phyloP scores from a whole-genome alignment of 1,139 yeast genomes.

The Scheffersomyces illinoinensis region DNA sequence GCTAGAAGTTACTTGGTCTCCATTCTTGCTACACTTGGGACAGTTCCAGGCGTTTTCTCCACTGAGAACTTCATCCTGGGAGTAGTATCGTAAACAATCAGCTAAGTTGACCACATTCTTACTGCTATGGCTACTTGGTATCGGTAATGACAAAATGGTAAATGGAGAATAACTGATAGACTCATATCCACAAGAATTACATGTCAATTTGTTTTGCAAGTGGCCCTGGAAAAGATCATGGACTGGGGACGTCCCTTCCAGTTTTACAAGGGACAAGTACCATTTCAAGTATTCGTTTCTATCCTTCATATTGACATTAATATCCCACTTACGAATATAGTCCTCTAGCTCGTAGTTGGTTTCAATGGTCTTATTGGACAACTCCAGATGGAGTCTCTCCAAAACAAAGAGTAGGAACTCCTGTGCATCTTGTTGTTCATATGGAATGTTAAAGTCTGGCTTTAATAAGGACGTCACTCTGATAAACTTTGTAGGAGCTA shows the following conservation, averaged over 20 bases:
- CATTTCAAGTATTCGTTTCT: conserved; percentile 58
- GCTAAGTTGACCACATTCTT: conserved; percentile 44
- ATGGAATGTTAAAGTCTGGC: conserved; percentile 67
- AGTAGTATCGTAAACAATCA: conserved; percentile 66
- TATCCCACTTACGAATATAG: conserved; percentile 34
- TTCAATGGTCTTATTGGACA: conserved; percentile 33
- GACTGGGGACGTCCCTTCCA: conserved; percentile 67
- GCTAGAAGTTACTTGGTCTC: neutral
- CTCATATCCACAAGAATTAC: conserved; percentile 63
- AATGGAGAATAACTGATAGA: conserved; percentile 61
- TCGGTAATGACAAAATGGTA: conserved; percentile 66
- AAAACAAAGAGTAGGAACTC: conserved; percentile 67
- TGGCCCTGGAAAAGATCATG: conserved; percentile 68
- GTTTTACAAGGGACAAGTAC: conserved; percentile 51
- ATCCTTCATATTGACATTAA: conserved; percentile 30
- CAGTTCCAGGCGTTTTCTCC: conserved; percentile 83
- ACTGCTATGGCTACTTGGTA: conserved; percentile 43
- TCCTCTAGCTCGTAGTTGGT: conserved; percentile 19
- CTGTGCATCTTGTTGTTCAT: conserved; percentile 78
- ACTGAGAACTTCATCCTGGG: conserved; percentile 64
- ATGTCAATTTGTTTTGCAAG: conserved; percentile 60
- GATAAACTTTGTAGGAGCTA: conserved; percentile 65
- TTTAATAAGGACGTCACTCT: conserved; percentile 53
- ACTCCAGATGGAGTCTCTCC: conserved; percentile 70
- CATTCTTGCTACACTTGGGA: conserved; percentile 56